Evolutionary conservation across 495 filamentous ascomycete genomes (phyloP).

Genomic region (Penicillium flavigenum): DNA sequence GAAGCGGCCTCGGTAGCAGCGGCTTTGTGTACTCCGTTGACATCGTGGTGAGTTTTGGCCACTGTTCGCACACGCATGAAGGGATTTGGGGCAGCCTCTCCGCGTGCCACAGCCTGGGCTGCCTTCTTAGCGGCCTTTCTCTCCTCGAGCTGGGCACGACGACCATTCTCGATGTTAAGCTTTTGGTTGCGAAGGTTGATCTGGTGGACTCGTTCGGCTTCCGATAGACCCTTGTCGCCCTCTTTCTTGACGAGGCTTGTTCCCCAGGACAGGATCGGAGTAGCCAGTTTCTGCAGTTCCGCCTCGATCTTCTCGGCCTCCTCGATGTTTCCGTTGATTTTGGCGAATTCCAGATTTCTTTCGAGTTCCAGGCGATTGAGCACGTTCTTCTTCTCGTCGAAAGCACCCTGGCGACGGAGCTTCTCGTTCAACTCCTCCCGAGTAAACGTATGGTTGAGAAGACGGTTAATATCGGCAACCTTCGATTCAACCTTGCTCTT

Average conservation of each 20-base stretch:
- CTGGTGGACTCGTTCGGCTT: conserved; percentile 73
- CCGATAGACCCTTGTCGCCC: conserved; percentile 42
- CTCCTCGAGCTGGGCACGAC: conserved; percentile 82
- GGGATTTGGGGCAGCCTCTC: conserved; percentile 51
- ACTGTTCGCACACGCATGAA: conserved; percentile 62
- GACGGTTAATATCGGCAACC: conserved; percentile 73
- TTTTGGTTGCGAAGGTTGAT: conserved; percentile 78
- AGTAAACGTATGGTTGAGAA: conserved; percentile 78
- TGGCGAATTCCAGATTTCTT: conserved; percentile 63
- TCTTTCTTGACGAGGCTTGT: conserved; percentile 53
- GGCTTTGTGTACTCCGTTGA: conserved; percentile 32
- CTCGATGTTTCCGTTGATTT: conserved; percentile 58
- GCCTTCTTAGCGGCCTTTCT: conserved; percentile 60
- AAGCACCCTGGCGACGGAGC: conserved; percentile 62
- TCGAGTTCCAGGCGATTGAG: conserved; percentile 62
- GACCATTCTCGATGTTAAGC: conserved; percentile 75
- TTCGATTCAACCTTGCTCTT: conserved; percentile 64
- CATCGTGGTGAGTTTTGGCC: conserved; percentile 62
- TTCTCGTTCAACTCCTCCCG: conserved; percentile 75
- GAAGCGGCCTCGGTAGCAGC: conserved; percentile 39
- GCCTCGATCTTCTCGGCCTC: conserved; percentile 59
- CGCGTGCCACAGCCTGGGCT: conserved; percentile 54
- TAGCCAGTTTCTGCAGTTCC: conserved; percentile 65
- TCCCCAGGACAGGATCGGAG: conserved; percentile 67
- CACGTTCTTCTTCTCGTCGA: conserved; percentile 60